phyloP scores from a whole-genome alignment of 1,139 yeast genomes.

The Saccharomycopsis hybrid region DNA sequence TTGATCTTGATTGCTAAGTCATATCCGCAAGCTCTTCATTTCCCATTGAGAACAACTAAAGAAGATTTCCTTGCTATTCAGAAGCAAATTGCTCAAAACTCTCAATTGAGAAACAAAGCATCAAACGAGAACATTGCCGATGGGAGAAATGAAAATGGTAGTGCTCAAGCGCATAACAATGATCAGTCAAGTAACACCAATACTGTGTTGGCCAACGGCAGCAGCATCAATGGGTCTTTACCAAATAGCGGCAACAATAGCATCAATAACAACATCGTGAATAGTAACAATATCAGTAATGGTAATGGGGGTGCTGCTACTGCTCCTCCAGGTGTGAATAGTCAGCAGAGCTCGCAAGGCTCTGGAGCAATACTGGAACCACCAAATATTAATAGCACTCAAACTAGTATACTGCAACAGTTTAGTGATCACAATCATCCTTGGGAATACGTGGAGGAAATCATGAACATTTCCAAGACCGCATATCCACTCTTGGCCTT shows the following conservation, averaged over 20 bases:
- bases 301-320: not conserved
- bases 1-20: slow-evolving; percentile 90
- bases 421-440: slow-evolving; percentile 34
- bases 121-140: not conserved
- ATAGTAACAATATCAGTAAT: not conserved
- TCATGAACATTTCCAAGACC: slow-evolving; percentile 92
- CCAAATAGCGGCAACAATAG: too few species aligned
- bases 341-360: not conserved
- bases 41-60: slow-evolving; percentile 89
- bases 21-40: slow-evolving; percentile 95
- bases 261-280: not conserved
- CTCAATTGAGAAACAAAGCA: not conserved
- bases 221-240: not conserved
- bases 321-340: not conserved
- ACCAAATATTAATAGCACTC: too few species aligned
- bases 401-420: not conserved
- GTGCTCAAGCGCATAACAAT: not conserved
- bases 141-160: not conserved
- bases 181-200: not conserved
- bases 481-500: slow-evolving; percentile 93
- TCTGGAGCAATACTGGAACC: not conserved
- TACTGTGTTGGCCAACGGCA: not conserved
- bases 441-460: slow-evolving; percentile 93
- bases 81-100: slow-evolving; percentile 41
- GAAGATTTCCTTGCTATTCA: slow-evolving; percentile 90